Evolutionary conservation across 306 rosid species (phyloP), one percentile per base, ranked within the genome.

Genomic region (Prunus armeniaca): DNA sequence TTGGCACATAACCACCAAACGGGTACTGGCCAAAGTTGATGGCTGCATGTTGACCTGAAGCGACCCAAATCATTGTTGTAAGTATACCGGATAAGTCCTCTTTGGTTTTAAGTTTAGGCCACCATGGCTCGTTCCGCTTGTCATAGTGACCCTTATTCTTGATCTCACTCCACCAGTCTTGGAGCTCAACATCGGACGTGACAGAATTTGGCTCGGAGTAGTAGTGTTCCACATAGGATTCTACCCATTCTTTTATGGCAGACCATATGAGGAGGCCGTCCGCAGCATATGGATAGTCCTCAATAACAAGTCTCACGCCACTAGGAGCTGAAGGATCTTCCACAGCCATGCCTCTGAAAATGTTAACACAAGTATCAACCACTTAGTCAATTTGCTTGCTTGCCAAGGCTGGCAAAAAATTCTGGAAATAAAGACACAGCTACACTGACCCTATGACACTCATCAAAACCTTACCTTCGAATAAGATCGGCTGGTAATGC

Each of bases 21-120:
- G 98, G 98, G 80, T 95, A 95, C 80, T 95, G 98, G 51, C 98
- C 98, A 64, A 95, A 95, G 84, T 95, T 95, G 72, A 95, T 79
- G 14, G 98, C 98, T 20, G 98, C 98, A 45, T 95, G 98, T 76
- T 92, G 97, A 34, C 97, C 96, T 3, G 98, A 92, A 73, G 97
- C 97, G n/a, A 83, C 51, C 98, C 98, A 95, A 75, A 95, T 90
- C 55, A 95, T 90, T 62, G 81, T 84, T 73, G 96, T 82, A 19
- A 95, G 97, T 63, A 95, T 88, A 6, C 78, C 67, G 3, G 87
- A 87, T 22, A 95, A 85, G 82, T 92, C 93, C 78, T 90, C 90
- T 82, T 83, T 85, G 80, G 86, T 87, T 11, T 84, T 65, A 4
- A 95, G 96, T 80, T 86, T 86, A 30, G 98, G 97, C 98, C 98